phyloP scores from a whole-genome alignment of 306 rosid genomes.

The Medicago ruthenica region DNA sequence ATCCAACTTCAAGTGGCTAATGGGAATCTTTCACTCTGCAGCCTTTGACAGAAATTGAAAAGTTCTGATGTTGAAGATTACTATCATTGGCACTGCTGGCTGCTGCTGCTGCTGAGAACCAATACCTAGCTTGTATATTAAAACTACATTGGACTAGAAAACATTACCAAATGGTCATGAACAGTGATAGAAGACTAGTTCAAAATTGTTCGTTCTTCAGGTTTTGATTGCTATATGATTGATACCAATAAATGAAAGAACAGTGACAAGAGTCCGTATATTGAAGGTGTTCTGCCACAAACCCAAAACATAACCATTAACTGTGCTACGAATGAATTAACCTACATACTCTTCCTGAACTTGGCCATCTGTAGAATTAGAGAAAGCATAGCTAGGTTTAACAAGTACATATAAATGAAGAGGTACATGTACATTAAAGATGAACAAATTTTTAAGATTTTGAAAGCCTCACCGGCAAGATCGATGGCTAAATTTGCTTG shows the following conservation, averaged over 20 bases:
- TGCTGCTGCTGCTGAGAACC: slow-evolving; percentile 16
- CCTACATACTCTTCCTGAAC: slow-evolving; percentile 58
- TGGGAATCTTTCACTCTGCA: neutral
- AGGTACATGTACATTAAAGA: slow-evolving; percentile 15
- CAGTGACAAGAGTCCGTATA: slow-evolving; percentile 9
- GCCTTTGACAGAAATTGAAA: slow-evolving; percentile 30
- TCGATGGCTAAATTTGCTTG: slow-evolving; percentile 81
- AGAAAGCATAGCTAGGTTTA: slow-evolving; percentile 34
- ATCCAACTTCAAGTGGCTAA: slow-evolving; percentile 19
- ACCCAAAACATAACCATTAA: slow-evolving; percentile 36
- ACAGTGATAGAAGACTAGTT: slow-evolving; percentile 13
- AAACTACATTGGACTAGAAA: slow-evolving; percentile 16
- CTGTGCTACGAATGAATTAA: slow-evolving; percentile 33
- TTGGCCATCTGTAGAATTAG: slow-evolving; percentile 71
- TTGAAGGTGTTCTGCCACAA: slow-evolving; percentile 20
- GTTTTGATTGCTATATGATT: slow-evolving; percentile 24
- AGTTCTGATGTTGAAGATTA: slow-evolving; percentile 5
- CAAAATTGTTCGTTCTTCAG: slow-evolving; percentile 11
- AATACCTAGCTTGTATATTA: slow-evolving; percentile 1
- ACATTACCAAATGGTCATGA: neutral
- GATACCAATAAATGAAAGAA: slow-evolving; percentile 39
- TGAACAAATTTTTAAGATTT: slow-evolving; percentile 14
- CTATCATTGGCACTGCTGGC: slow-evolving; percentile 4
- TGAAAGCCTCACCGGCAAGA: slow-evolving; percentile 68
- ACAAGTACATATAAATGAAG: neutral